Evolutionary conservation across 2,329 filamentous ascomycete genomes (phyloP).

Genomic region (Colletotrichum chlorophyti): DNA sequence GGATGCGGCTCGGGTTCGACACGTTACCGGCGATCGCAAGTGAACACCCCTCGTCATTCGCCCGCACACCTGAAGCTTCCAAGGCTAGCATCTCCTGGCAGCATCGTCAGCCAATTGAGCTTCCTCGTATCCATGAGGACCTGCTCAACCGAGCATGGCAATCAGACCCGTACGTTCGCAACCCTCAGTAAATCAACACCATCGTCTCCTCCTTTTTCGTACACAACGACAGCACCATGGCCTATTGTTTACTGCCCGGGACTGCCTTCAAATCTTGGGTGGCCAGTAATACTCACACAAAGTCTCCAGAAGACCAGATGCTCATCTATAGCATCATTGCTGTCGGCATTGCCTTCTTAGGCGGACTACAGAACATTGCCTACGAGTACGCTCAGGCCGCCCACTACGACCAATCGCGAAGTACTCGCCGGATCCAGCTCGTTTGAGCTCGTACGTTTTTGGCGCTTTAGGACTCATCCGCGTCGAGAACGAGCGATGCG

Average conservation of each 20-base stretch:
- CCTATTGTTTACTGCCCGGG: slow-evolving; percentile 50
- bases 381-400: slow-evolving; percentile 58
- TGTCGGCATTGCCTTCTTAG: slow-evolving; percentile 46
- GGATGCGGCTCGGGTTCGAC: slow-evolving; percentile 55
- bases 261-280: slow-evolving; percentile 47
- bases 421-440: slow-evolving; percentile 58
- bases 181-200: slow-evolving; percentile 46
- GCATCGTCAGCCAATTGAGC: slow-evolving; percentile 42
- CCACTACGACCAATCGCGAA: slow-evolving; percentile 55
- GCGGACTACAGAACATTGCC: slow-evolving; percentile 43
- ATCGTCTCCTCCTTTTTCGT: slow-evolving; percentile 50
- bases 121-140: slow-evolving; percentile 57
- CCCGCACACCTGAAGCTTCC: slow-evolving; percentile 43
- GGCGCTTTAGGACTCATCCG: slow-evolving; percentile 69
- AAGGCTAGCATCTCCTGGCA: slow-evolving; percentile 46
- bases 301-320: slow-evolving; percentile 52
- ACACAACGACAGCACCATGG: slow-evolving; percentile 48
- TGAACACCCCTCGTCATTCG: slow-evolving; percentile 39
- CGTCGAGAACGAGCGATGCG: slow-evolving; percentile 63
- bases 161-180: slow-evolving; percentile 54
- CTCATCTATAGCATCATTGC: slow-evolving; percentile 53
- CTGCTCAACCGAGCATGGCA: slow-evolving; percentile 57
- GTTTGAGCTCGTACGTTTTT: slow-evolving; percentile 73
- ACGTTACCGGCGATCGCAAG: slow-evolving; percentile 45
- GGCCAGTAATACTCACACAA: slow-evolving; percentile 40